phyloP scores from a whole-genome alignment of 768 basidiomycete genomes.

The Russula ochroleuca region DNA sequence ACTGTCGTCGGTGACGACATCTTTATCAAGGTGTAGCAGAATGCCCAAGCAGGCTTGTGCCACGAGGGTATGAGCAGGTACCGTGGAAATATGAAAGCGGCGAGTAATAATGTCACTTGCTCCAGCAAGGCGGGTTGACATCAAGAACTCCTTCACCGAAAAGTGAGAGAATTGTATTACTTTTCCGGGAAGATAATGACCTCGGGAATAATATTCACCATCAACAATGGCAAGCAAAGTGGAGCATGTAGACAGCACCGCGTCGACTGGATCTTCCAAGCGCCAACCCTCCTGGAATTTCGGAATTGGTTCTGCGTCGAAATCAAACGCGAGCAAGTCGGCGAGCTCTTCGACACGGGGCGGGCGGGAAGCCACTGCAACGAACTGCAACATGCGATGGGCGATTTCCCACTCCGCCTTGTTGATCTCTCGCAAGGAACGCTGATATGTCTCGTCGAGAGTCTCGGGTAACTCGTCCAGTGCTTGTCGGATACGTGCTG shows the following conservation, averaged over 20 bases:
- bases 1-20: neutral
- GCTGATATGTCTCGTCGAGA: neutral
- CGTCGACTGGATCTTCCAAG: neutral
- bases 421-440: too few species aligned
- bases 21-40: neutral
- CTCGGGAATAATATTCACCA: neutral
- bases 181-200: neutral
- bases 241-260: neutral
- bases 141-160: neutral
- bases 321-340: too few species aligned
- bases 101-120: neutral
- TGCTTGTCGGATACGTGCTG: too few species aligned
- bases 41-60: neutral
- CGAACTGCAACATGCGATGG: neutral
- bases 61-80: neutral
- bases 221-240: neutral
- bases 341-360: too few species aligned
- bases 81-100: neutral
- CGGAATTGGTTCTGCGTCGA: neutral
- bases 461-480: too few species aligned
- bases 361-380: too few species aligned
- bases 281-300: neutral
- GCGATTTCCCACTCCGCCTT: neutral
- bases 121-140: neutral
- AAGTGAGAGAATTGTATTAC: neutral